Evolutionary conservation across 129 eudicot genomes (phyloP).

Genomic region (Tanacetum coccineum): DNA sequence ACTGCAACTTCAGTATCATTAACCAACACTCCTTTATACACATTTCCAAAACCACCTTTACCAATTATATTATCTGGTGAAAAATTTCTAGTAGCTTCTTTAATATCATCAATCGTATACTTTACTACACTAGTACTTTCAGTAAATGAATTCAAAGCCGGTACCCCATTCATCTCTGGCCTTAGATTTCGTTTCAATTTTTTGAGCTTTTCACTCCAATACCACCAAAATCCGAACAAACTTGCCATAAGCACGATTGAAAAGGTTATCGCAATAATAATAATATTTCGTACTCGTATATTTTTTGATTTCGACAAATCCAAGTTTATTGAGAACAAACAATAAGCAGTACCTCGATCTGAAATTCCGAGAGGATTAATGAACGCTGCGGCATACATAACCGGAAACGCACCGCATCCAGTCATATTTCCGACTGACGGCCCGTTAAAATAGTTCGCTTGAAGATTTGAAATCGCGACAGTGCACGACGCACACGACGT

Average conservation of each 20-base stretch:
- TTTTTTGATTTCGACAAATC: conserved; percentile 9
- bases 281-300: conserved; percentile 25
- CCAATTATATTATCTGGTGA: conserved; percentile 60
- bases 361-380: conserved; percentile 60
- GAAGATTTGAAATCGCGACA: conserved; percentile 41
- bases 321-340: conserved; percentile 60
- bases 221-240: conserved; percentile 27
- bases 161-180: conserved; percentile 22
- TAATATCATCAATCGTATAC: conserved; percentile 65
- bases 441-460: conserved; percentile 45
- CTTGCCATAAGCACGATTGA: conserved; percentile 10
- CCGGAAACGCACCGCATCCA: conserved; percentile 58
- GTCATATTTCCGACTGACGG: conserved; percentile 43
- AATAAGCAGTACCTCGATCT: conserved; percentile 59
- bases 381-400: conserved; percentile 67
- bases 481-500: conserved; percentile 76
- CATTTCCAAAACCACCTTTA: conserved; percentile 96
- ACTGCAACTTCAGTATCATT: conserved; percentile 81
- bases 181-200: conserved; percentile 2
- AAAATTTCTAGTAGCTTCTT: conserved; percentile 67
- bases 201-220: conserved; percentile 21
- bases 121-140: conserved; percentile 57
- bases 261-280: conserved; percentile 21
- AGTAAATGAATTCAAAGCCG: conserved; percentile 51
- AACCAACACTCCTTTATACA: conserved; percentile 63